Conservation (phyloP, 805 yeast genomes). For the Danielia reshetovae region DNA sequence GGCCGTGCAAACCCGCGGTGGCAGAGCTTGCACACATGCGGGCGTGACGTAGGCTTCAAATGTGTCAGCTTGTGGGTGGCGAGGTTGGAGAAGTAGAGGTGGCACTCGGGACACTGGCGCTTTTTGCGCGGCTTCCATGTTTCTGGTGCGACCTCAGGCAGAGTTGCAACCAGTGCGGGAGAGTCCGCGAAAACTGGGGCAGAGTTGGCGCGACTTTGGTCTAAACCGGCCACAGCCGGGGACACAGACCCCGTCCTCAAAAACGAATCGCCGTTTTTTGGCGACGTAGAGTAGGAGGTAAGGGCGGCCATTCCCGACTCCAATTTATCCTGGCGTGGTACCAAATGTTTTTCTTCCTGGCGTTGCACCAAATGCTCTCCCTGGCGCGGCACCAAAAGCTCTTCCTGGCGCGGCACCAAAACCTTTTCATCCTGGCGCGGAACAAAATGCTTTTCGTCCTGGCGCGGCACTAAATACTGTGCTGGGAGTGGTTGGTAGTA, state of each 20-base stretch:
- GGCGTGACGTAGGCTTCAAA: constrained; percentile 64
- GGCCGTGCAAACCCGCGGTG: constrained; percentile 83
- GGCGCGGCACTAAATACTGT: constrained; percentile 1
- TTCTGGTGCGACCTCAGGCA: constrained; percentile 8
- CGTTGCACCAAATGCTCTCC: no score
- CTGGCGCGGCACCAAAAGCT: background rate
- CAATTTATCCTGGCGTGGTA: background rate
- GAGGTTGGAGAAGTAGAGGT: constrained; percentile 65
- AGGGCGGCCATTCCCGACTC: no score
- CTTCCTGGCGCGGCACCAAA: background rate
- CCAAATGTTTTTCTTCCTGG: no score
- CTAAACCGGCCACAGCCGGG: no score
- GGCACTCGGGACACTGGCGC: constrained; percentile 70
- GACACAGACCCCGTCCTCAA: no score
- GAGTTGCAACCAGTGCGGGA: background rate
- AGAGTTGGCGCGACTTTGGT: constrained; percentile 3
- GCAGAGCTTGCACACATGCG: constrained; percentile 75
- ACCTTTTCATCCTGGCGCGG: no score
- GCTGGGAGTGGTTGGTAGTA: constrained; percentile 1
- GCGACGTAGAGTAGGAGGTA: no score
- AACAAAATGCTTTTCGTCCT: no score
- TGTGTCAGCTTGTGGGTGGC: constrained; percentile 84
- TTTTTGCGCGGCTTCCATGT: constrained; percentile 52
- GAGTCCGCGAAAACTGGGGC: background rate
- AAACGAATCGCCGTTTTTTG: no score